These are phyloP conservation scores for Hansfordia pulvinata DNA, from an alignment of 2,329 filamentous ascomycete species.

Conservation along the genomic window DNA sequence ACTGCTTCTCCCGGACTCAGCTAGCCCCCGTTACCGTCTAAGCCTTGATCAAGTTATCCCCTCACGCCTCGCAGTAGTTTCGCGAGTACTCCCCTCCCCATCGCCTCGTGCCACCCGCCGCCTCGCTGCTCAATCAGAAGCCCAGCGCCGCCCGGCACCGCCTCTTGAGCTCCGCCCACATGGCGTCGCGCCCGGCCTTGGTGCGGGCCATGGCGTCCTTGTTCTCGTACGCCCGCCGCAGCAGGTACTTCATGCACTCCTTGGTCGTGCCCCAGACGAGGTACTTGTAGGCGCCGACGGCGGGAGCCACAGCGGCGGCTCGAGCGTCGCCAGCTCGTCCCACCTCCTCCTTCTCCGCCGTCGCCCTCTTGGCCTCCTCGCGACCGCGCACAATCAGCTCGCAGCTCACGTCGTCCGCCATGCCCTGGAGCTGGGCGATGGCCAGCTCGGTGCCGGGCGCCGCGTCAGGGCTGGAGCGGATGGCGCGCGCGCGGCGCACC, in stretches of 20 bases:
- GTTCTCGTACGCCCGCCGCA: conserved; percentile 63
- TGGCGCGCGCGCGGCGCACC: conserved; percentile 41
- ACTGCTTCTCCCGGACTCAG: too few species aligned
- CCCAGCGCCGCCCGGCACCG: conserved; percentile 31
- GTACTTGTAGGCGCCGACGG: conserved; percentile 42
- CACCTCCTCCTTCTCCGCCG: conserved; percentile 5
- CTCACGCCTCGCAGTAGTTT: too few species aligned
- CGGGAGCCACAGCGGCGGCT: conserved; percentile 1
- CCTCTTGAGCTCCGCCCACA: conserved; percentile 46
- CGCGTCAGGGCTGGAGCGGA: conserved; percentile 30
- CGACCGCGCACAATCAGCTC: conserved; percentile 27
- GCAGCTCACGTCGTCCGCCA: conserved; percentile 86
- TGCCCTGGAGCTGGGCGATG: conserved; percentile 80
- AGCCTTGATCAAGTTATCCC: too few species aligned
- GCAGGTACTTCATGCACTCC: conserved; percentile 78
- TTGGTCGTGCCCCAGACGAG: conserved; percentile 56
- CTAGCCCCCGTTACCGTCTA: too few species aligned
- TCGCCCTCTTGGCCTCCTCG: conserved; percentile 3
- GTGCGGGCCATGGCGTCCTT: conserved; percentile 55
- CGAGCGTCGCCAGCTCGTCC: conserved; percentile 3
- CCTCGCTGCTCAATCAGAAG: neutral
- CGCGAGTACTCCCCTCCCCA: too few species aligned
- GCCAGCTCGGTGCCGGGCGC: conserved; percentile 27
- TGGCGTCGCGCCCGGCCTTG: conserved; percentile 44
- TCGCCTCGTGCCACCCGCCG: neutral